A percentile compares a stretch with the other conserved stretches of the same genome.
These are phyloP conservation scores for Boletus subcaerulescens DNA, from an alignment of 768 basidiomycete species.

Conservation along the genomic window DNA sequence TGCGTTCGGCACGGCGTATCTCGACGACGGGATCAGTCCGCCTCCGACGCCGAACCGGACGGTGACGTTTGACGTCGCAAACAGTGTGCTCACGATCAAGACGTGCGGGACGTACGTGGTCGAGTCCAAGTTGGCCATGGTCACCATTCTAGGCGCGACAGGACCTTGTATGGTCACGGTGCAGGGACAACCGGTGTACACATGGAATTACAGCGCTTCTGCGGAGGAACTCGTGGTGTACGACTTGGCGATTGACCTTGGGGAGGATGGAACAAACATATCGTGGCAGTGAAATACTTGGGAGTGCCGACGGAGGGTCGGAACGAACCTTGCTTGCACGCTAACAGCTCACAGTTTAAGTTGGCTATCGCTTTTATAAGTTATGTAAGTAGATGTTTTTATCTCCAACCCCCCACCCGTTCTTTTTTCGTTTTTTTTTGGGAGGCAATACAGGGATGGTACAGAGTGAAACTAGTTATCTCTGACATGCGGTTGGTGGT, in stretches of 20 bases:
- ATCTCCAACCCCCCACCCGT: too few relatives aligned
- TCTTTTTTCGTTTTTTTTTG: too few relatives aligned
- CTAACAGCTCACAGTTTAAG: too few relatives aligned
- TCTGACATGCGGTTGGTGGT: too few relatives aligned
- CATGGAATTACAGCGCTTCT: constrained; percentile 39
- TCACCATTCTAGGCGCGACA: constrained; percentile 55
- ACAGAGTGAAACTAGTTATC: too few relatives aligned
- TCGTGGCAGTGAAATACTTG: constrained; percentile 25
- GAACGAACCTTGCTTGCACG: too few relatives aligned
- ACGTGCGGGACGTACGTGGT: constrained; percentile 30
- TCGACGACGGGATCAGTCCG: constrained; percentile 59
- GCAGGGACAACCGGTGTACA: constrained; percentile 32
- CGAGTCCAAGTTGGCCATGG: constrained; percentile 41
- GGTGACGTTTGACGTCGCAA: constrained; percentile 41
- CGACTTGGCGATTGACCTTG: constrained; percentile 41
- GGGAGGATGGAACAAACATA: constrained; percentile 30
- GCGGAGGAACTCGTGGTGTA: constrained; percentile 41
- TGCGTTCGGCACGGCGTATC: constrained; percentile 58
- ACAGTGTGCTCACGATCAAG: constrained; percentile 36
- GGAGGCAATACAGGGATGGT: too few relatives aligned
- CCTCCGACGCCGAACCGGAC: constrained; percentile 51
- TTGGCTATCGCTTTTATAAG: too few relatives aligned
- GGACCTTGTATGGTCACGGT: constrained; percentile 39
- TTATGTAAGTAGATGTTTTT: too few relatives aligned
- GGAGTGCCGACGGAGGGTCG: too few relatives aligned